Conservation (phyloP, 1,139 yeast genomes). For the Arxiozyma slooffiae region DNA sequence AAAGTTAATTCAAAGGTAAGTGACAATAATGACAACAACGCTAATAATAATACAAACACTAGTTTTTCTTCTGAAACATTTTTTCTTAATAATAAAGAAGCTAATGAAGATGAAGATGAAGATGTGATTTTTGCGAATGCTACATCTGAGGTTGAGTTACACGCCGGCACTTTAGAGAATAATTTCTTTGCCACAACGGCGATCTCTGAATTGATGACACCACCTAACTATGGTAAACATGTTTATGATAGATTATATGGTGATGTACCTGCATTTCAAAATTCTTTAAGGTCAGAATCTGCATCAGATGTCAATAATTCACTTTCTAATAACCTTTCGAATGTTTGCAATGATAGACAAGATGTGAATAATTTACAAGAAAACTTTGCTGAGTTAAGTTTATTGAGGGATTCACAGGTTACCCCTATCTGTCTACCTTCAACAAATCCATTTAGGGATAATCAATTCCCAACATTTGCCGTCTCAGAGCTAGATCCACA, state of each 20-base stretch:
- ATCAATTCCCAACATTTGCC: conserved; percentile 6
- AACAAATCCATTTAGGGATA: conserved; percentile 6
- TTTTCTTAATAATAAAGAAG: conserved; percentile 8
- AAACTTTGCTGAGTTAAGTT: conserved; percentile 1
- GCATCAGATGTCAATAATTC: not conserved
- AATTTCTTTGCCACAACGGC: conserved; percentile 15
- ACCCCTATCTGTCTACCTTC: conserved; percentile 3
- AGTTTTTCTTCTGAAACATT: conserved; percentile 6
- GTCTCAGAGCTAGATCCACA: conserved; percentile 5
- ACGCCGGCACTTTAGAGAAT: conserved; percentile 9
- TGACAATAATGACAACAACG: conserved; percentile 1
- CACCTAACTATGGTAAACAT: conserved; percentile 81
- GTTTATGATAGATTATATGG: conserved; percentile 79
- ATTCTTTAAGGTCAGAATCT: conserved; percentile 1
- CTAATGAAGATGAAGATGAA: conserved; percentile 20
- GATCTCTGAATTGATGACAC: conserved; percentile 44
- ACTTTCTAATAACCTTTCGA: not conserved
- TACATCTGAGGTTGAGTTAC: conserved; percentile 25
- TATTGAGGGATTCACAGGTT: conserved; percentile 1
- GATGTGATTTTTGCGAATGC: conserved; percentile 30
- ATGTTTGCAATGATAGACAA: not conserved
- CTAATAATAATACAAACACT: conserved; percentile 13
- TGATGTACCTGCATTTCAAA: conserved; percentile 35
- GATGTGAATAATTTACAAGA: not conserved
- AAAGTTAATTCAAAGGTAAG: conserved; percentile 8